phyloP scores from a whole-genome alignment of 2,329 filamentous ascomycete species.

The Fusarium domesticum region DNA sequence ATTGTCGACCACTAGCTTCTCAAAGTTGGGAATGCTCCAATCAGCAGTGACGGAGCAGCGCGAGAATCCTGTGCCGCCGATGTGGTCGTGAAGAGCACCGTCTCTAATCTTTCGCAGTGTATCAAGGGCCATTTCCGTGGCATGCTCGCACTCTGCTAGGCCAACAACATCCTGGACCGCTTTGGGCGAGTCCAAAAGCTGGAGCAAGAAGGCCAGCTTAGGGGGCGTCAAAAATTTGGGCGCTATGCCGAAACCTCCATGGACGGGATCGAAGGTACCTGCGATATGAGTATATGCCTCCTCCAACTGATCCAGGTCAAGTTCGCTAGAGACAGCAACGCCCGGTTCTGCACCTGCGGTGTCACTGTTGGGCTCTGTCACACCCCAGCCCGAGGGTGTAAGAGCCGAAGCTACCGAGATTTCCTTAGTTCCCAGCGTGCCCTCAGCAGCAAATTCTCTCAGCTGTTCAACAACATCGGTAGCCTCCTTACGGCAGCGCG shows the following conservation, averaged over 20 bases:
- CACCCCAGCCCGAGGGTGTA: conserved; percentile 31
- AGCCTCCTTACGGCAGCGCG: conserved; percentile 78
- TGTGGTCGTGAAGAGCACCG: conserved; percentile 54
- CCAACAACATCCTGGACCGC: conserved; percentile 87
- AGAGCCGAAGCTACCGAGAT: conserved; percentile 32
- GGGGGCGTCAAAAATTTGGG: conserved; percentile 90
- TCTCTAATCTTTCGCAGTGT: conserved; percentile 72
- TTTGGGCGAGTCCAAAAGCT: conserved; percentile 66
- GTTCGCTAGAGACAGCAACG: conserved; percentile 55
- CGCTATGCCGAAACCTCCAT: conserved; percentile 76
- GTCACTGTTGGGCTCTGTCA: conserved; percentile 29
- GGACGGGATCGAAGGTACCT: conserved; percentile 71
- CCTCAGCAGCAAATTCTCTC: conserved; percentile 84
- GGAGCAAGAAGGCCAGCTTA: conserved; percentile 78
- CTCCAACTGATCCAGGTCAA: conserved; percentile 88
- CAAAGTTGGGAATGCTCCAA: conserved; percentile 94
- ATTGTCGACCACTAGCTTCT: conserved; percentile 96
- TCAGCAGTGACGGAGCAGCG: conserved; percentile 87
- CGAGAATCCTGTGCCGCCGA: conserved; percentile 53
- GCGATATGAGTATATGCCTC: conserved; percentile 82
- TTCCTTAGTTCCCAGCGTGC: conserved; percentile 57
- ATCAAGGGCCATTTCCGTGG: conserved; percentile 73
- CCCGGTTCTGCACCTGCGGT: conserved; percentile 21
- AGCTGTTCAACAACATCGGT: conserved; percentile 78
- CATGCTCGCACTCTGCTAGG: conserved; percentile 68